Evolutionary conservation across 2,329 filamentous ascomycete species (phyloP).

Genomic region (Penicillium sp.): DNA sequence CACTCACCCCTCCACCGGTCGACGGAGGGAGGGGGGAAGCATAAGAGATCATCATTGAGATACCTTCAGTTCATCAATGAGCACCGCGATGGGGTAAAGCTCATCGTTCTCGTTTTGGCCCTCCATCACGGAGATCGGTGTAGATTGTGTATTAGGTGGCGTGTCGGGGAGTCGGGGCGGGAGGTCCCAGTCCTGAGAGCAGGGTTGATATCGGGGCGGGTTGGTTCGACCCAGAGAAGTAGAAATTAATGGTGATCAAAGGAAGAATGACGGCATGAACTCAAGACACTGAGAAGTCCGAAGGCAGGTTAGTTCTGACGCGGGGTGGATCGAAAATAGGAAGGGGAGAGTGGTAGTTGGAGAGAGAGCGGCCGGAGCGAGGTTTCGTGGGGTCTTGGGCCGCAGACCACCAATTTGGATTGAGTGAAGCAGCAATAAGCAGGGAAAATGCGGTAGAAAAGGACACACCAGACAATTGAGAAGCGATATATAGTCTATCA

Average conservation of each 20-base stretch:
- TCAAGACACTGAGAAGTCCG: constrained; percentile 1
- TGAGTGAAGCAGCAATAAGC: not conserved
- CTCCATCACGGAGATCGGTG: constrained; percentile 69
- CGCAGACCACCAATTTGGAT: constrained; percentile 25
- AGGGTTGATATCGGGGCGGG: constrained; percentile 31
- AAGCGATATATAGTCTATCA: not conserved
- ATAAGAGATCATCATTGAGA: constrained; percentile 28
- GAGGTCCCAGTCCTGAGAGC: constrained; percentile 32
- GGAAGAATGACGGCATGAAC: constrained; percentile 11
- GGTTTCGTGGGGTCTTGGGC: constrained; percentile 42
- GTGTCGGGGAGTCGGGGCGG: constrained; percentile 29
- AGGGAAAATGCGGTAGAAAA: not conserved
- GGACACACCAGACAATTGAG: not conserved
- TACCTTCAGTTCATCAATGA: constrained; percentile 99
- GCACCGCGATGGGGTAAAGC: constrained; percentile 98
- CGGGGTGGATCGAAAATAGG: constrained; percentile 22
- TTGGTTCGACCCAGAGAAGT: constrained; percentile 14
- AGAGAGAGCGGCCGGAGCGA: constrained; percentile 30
- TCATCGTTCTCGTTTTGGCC: constrained; percentile 90
- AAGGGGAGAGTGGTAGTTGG: constrained; percentile 24
- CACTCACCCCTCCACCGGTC: constrained; percentile 1
- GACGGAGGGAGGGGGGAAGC: constrained; percentile 8
- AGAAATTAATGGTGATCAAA: constrained; percentile 11
- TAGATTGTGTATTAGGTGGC: constrained; percentile 23
- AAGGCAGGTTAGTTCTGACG: constrained; percentile 16